Percentiles rank a stretch among this genome's conserved stretches.
Evolutionary conservation across 495 filamentous ascomycete genomes (phyloP).

Genomic region (Daldinia grandis): DNA sequence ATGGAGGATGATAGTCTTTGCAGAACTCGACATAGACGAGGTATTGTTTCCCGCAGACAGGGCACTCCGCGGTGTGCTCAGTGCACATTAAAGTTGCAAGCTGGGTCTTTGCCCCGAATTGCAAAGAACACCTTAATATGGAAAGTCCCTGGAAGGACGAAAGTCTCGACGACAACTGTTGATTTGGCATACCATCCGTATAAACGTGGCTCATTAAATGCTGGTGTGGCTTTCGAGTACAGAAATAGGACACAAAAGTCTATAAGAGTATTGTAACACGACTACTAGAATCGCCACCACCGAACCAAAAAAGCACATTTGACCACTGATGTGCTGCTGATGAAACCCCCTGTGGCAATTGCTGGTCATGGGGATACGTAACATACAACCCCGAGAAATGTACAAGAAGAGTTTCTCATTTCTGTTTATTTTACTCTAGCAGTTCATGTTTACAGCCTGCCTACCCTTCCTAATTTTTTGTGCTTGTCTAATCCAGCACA

Average conservation of each 20-base stretch:
- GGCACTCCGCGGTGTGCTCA: conserved; percentile 58
- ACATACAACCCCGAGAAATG: conserved; percentile 25
- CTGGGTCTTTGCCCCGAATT: conserved; percentile 32
- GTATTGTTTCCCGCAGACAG: conserved; percentile 62
- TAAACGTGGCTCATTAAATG: conserved; percentile 37
- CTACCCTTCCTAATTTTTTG: conserved; percentile 41
- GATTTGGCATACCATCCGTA: conserved; percentile 42
- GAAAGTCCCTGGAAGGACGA: conserved; percentile 37
- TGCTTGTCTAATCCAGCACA: conserved; percentile 41
- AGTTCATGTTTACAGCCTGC: conserved; percentile 37
- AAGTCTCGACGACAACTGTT: conserved; percentile 37
- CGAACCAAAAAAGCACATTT: conserved; percentile 33
- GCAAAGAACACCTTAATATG: conserved; percentile 31
- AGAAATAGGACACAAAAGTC: conserved; percentile 28
- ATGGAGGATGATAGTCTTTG: conserved; percentile 54
- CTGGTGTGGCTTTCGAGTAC: conserved; percentile 40
- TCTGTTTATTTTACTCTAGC: conserved; percentile 38
- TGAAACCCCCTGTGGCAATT: conserved; percentile 47
- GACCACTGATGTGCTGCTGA: conserved; percentile 36
- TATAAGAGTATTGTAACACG: conserved; percentile 32
- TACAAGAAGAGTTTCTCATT: conserved; percentile 39
- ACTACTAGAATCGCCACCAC: conserved; percentile 36
- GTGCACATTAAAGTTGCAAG: conserved; percentile 58
- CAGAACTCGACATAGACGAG: conserved; percentile 61
- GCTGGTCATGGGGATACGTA: conserved; percentile 47